Conservation (phyloP, 345 rosid genomes). For the Geranium rotundifolium region DNA sequence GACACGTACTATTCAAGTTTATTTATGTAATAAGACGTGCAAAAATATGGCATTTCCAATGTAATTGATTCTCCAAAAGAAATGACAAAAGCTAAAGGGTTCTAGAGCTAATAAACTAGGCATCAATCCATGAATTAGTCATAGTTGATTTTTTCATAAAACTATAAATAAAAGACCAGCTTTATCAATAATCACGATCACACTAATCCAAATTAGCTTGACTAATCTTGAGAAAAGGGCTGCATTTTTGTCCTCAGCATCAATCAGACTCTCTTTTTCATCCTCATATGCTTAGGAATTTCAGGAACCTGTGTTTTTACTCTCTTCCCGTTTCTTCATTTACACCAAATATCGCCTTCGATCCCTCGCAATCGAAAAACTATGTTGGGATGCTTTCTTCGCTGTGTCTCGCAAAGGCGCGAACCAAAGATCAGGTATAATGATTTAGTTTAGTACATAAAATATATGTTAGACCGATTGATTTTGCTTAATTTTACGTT, state of each 20-base stretch:
- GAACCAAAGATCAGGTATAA: background rate
- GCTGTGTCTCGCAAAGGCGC: background rate
- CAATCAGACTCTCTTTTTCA: background rate
- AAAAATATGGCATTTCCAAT: background rate
- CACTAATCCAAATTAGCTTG: background rate
- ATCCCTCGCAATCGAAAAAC: background rate
- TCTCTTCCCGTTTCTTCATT: background rate
- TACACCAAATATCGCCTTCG: background rate
- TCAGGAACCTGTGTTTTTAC: background rate
- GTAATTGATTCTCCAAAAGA: background rate
- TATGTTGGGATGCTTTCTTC: background rate
- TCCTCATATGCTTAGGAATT: background rate
- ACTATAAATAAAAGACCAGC: too few species aligned
- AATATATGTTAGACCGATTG: background rate
- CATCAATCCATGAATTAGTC: background rate
- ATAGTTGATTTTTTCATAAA: too few species aligned
- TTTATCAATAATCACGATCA: background rate
- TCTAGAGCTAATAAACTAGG: background rate
- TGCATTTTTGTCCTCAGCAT: background rate
- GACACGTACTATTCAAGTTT: too few species aligned
- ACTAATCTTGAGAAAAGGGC: background rate
- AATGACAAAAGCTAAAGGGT: background rate
- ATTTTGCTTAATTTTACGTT: background rate
- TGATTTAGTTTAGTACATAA: background rate
- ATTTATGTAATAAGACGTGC: too few species aligned